Evolutionary conservation across 345 rosid genomes (phyloP), one percentile per base, ranked within the genome.

Genomic region (Brassica rapa): DNA sequence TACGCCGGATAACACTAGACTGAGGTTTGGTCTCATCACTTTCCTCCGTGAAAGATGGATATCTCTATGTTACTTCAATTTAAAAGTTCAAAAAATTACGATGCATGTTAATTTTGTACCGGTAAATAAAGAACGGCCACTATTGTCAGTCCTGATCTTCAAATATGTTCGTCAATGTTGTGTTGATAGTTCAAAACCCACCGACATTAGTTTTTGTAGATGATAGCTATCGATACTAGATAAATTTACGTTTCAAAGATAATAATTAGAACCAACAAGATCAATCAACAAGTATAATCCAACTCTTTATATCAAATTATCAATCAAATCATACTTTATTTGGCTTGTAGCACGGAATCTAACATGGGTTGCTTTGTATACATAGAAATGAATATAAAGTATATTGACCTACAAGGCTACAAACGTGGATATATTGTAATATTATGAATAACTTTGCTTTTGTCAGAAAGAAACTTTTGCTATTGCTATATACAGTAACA

Each of bases 321-420:
- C 62, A 39, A 78, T 78, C 77, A 78, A 14, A 41, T 71, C 81
- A 56, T 16, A 71, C 77, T 56, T 65, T 72, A 41, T 65, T 72
- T 66, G 11, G 55, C 16, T 71, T 78, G 72, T 78, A 60, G 33
- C 73, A 39, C 29, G 51, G 72, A 78, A 65, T 77, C 49, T 64
- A 71, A 66, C 61, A 57, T 29, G 41, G 39, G 32, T 66, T 65
- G 66, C 60, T 56, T 64, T 56, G n/a, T 37, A 32, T 39, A 62
- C 49, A 16, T 46, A 75, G 27, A 21, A 57, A 21, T 9, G 29
- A 21, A 1, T 19, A 15, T 25, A 39, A 39, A 39, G 46, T 9
- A 12, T 39, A 39, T 39, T 39, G 46, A 72, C 25, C 75, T 37
- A 60, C 21, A 49, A 24, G 62, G 15, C 75, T 37, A 60, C 21